Base-by-base conservation (phyloP, 805 yeast genomes). In the Lachancea sp. region DNA sequence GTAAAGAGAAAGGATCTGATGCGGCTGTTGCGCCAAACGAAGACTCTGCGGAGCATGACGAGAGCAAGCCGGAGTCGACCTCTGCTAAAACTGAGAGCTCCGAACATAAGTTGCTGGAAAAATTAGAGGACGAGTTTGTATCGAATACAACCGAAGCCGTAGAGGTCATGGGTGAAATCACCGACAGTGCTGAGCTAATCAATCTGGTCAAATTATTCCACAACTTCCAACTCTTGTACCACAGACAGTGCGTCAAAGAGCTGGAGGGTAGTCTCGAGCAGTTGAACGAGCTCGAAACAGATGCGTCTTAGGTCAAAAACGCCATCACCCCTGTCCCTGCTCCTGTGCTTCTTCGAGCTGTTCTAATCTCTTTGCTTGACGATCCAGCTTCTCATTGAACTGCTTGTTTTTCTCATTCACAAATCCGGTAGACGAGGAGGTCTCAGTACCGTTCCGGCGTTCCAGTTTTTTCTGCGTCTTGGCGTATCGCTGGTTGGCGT, bases 111-210 rank as follows among this genome's bases (percentile, higher is more conserved):
- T 65, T 74, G 36, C 62, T 78, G 17, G 84, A 78, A 43, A 70
- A 68, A 35, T 72, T 80, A 52, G 95, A 85, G 63, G 95, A 85
- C 59, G 91, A 83, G 50, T 75, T 85, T 52, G 93, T 85, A 30
- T 77, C 81, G 53, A 86, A 88, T 20, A 85, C 89, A 3, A 82
- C 84, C 46, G 68, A 74, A 22, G 93, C 95, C 0, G 93, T 84
- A n/a, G 77, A 78, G 54, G 78, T 80, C 44, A 84, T 85, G 93
- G 79, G 82, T 62, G 77, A 74, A 52, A 69, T 85, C 45, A 77
- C 85, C 52, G 78, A 75, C 49, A 87, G 90, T 19, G 71, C 79
- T 10, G 84, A 82, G 62, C 70, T 79, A 44, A 71, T 85, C 39
- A 73, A 75, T 47, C 67, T 85, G 54, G 69, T 85, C 52, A 81